Base-by-base conservation (phyloP, 352 stramenopile species). In the Phytophthora agathidicida region DNA sequence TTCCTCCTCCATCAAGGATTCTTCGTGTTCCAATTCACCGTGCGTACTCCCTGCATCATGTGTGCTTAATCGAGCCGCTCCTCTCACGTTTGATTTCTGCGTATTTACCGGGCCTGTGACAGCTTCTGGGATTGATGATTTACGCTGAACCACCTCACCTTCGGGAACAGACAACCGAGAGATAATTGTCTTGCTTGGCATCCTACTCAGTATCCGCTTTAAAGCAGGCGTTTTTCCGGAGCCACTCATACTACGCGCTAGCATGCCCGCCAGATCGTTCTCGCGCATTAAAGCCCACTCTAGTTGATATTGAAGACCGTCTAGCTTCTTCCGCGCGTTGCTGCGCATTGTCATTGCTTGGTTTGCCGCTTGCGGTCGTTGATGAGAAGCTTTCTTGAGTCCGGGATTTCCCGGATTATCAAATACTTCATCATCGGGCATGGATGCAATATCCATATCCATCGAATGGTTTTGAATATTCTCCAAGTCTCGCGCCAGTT, bases 261-360 rank as follows among this genome's bases (percentile, higher is more conserved):
- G 16, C 13, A 73, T 47, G 0, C 53, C 73, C 8, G 81, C 20
- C 16, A 91, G 41, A 36, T 94, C 84, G 49, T 89, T 77, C 32
- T 94, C 84, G 3, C 77, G 73, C 84, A 94, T 94, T 19, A 73
- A 63, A 5, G 81, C 64, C 53, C 75, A 75, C 35, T 93, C 84
- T 8, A 89, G 33, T 16, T 82, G 72, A 3, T 43, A 49, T 22
- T 82, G 59, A 7, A 80, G 37, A 14, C 72, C 58, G 28, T 88
- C 78, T 7, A 88, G 31, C 26, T 68, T 75, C 56, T 84, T 80
- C 22, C 65, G 67, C 19, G 79, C 69, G 31, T 79, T 67, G 5
- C 60, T 60, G 27, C 80, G 77, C 47, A 83, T 58, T 16, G 77
- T 65, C 1, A 65, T 46, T 16, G 49, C 32, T 31, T 71, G 53